Conservation (phyloP, 2,329 filamentous ascomycete species). For the Penicillium sp. region DNA sequence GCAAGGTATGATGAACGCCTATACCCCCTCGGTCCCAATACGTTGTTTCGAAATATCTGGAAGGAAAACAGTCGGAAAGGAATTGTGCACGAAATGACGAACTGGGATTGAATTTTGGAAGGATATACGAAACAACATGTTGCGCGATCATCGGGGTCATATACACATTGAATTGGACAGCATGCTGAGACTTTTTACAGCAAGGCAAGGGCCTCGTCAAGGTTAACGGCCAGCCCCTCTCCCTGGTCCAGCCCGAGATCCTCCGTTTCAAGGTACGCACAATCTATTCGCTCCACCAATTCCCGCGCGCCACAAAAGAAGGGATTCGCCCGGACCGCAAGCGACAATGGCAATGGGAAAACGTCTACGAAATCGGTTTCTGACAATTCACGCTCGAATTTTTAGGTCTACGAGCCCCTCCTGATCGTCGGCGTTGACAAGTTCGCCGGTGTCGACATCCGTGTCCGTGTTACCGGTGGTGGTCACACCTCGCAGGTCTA, state of each 20-base stretch:
- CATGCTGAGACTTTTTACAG: conserved; percentile 45
- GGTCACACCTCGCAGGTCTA: conserved; percentile 97
- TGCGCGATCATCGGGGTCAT: conserved; percentile 16
- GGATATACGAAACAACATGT: conserved; percentile 10
- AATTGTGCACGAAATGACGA: conserved; percentile 9
- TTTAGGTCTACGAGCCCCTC: conserved; percentile 93
- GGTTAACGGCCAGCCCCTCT: conserved; percentile 96
- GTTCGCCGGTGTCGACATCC: conserved; percentile 95
- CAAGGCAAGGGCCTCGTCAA: conserved; percentile 88
- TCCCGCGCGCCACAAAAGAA: conserved; percentile 3
- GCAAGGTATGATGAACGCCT: conserved; percentile 64
- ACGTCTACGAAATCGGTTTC: not conserved
- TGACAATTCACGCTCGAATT: conserved; percentile 11
- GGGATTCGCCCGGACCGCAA: conserved; percentile 3
- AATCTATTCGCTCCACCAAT: conserved; percentile 7
- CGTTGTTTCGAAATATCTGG: conserved; percentile 16
- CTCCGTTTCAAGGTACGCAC: conserved; percentile 86
- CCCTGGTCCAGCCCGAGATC: conserved; percentile 92
- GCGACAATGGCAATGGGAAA: conserved; percentile 7
- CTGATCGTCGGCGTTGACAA: conserved; percentile 97
- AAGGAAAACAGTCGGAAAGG: conserved; percentile 11
- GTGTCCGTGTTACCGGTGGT: conserved; percentile 93
- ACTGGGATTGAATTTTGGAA: conserved; percentile 10
- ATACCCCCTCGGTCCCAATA: conserved; percentile 15
- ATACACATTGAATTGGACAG: conserved; percentile 15